phyloP scores from a whole-genome alignment of 2,329 filamentous ascomycete genomes.

The Aspergillus amoenus region DNA sequence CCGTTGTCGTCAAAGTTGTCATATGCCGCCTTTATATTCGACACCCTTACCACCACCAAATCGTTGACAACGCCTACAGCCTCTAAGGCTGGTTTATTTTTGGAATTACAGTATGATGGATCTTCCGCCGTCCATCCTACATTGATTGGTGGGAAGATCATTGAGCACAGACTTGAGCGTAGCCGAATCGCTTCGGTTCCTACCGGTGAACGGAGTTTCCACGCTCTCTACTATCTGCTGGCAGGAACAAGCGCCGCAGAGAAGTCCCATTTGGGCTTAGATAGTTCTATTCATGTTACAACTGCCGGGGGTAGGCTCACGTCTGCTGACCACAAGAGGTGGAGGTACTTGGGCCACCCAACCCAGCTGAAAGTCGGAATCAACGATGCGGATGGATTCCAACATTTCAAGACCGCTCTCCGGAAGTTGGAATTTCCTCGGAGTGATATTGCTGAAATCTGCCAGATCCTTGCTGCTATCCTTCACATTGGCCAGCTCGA shows the following conservation, averaged over 20 bases:
- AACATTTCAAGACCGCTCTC: constrained; percentile 94
- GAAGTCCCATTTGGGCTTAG: constrained; percentile 76
- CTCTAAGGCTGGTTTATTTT: constrained; percentile 92
- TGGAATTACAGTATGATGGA: constrained; percentile 95
- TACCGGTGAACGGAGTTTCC: constrained; percentile 94
- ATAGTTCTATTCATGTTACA: constrained; percentile 44
- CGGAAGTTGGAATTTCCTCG: constrained; percentile 92
- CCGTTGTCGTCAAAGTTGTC: constrained; percentile 92
- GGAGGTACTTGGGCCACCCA: constrained; percentile 94
- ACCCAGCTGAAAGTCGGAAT: constrained; percentile 97
- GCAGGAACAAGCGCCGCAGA: constrained; percentile 89
- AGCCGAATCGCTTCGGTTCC: constrained; percentile 89
- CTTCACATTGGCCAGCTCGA: constrained; percentile 98
- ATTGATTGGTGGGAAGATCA: constrained; percentile 87
- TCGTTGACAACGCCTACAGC: constrained; percentile 92
- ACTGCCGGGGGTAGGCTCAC: constrained; percentile 50
- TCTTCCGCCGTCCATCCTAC: constrained; percentile 79
- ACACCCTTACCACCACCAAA: constrained; percentile 94
- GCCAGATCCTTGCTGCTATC: constrained; percentile 88
- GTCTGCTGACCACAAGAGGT: constrained; percentile 71
- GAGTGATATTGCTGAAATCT: constrained; percentile 93
- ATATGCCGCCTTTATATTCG: constrained; percentile 91
- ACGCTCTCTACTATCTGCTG: constrained; percentile 91
- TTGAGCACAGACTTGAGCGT: constrained; percentile 89
- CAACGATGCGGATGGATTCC: constrained; percentile 92